Base-by-base conservation (phyloP, 116 monocot genomes). In the Cymodocea nodosa region DNA sequence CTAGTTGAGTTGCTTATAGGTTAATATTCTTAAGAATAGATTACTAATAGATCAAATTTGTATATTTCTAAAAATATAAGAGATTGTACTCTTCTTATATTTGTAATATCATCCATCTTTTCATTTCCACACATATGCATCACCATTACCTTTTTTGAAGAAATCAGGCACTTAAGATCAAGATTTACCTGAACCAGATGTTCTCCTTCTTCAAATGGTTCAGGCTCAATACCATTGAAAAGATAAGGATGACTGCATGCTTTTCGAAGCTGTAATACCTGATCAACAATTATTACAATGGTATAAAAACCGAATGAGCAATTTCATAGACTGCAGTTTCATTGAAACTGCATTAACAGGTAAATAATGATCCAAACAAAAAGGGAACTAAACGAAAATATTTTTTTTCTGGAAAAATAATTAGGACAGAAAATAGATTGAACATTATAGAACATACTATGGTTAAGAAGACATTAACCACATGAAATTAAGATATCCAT, bases 221-320 rank as follows among this genome's bases (percentile, higher is more conserved):
- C 97, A 51, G 97, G 97, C 62, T 97, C 97, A 73, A 97, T 91
- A 57, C 97, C 97, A 84, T 54, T 76, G 67, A 97, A 97, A n/a
- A 97, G 80, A 74, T 97, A 97, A 16, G 97, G 97, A 35, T 97
- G 97, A 73, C 97, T 97, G 71, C 92, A 97, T 62, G 89, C 84
- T 78, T 91, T 97, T 12, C 92, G 73, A 60, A 97, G 97, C 62
- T 97, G 97, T 72, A 97, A 75, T 59, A 91, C 88, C 97, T 97
- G 78, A 68, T 35, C 34, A 60, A 60, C 60, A 60, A 15, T 60
- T 60, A 17, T 35, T 34, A 23, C 20, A 18, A 10, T 6, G 11
- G 63, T 63, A 63, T 44, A 35, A 60, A 60, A 30, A 35, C 30
- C 35, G n/a, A n/a, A n/a, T n/a, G n/a, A n/a, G n/a, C n/a, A n/a